phyloP scores from a whole-genome alignment of 2,329 filamentous ascomycete genomes.

The Purpureocillium takamizusanense region DNA sequence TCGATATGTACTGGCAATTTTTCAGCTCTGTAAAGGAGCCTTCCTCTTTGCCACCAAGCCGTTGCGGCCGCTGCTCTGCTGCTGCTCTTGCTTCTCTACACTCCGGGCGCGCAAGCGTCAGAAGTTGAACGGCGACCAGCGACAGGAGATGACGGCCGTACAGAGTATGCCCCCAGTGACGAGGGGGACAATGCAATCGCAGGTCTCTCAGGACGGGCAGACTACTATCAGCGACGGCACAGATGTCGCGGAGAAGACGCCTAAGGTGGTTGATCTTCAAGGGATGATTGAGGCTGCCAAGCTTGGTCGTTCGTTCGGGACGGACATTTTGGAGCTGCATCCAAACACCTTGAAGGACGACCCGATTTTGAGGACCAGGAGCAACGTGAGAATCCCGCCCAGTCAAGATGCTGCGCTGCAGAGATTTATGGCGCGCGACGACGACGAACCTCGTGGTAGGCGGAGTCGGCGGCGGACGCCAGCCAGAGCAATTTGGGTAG shows the following conservation, averaged over 20 bases:
- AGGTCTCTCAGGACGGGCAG: background rate
- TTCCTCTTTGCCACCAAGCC: slow-evolving; percentile 11
- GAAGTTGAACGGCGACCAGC: slow-evolving; percentile 10
- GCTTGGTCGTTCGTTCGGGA: slow-evolving; percentile 12
- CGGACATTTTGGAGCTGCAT: slow-evolving; percentile 28
- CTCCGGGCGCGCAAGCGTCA: slow-evolving; percentile 12
- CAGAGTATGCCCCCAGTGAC: slow-evolving; percentile 9
- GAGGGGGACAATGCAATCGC: background rate
- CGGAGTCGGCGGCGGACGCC: slow-evolving; percentile 5
- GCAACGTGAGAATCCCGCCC: slow-evolving; percentile 22
- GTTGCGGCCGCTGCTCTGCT: slow-evolving; percentile 7
- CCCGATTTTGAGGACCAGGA: slow-evolving; percentile 21
- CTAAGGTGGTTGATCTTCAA: slow-evolving; percentile 17
- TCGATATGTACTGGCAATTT: slow-evolving; percentile 17
- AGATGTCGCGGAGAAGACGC: slow-evolving; percentile 3
- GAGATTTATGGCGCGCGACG: slow-evolving; percentile 13
- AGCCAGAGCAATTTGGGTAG: slow-evolving; percentile 10
- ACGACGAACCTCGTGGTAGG: slow-evolving; percentile 4
- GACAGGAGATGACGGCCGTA: slow-evolving; percentile 15
- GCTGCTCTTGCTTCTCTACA: slow-evolving; percentile 11
- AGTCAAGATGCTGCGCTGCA: slow-evolving; percentile 28
- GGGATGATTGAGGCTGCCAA: slow-evolving; percentile 22
- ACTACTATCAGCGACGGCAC: slow-evolving; percentile 1
- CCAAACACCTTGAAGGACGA: slow-evolving; percentile 30
- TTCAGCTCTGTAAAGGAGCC: slow-evolving; percentile 12